Percentiles rank a stretch among this genome's conserved stretches.
These are phyloP conservation scores for Phytopythium litorale DNA, from an alignment of 352 stramenopile genomes.

Conservation along the genomic window DNA sequence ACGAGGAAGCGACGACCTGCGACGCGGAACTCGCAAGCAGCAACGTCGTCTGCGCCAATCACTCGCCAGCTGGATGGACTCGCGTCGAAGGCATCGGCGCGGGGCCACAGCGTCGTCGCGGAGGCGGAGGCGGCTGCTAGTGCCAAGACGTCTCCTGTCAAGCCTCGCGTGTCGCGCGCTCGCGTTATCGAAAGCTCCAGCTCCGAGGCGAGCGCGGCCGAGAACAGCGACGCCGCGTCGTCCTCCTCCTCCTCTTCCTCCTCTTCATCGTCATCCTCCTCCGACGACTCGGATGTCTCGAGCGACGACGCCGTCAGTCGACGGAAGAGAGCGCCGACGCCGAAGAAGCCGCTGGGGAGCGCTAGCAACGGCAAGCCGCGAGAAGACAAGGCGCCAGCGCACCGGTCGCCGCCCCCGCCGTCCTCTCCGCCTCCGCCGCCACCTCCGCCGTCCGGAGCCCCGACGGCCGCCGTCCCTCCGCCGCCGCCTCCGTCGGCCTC, in stretches of 20 bases:
- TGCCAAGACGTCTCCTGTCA: slow-evolving; percentile 6
- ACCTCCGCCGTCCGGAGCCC: slow-evolving; percentile 16
- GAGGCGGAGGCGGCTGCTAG: background rate
- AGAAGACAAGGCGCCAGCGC: background rate
- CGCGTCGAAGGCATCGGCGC: background rate
- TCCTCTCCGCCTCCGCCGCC: slow-evolving; percentile 19
- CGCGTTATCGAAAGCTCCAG: slow-evolving; percentile 65
- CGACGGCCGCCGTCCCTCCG: slow-evolving; percentile 6
- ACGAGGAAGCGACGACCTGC: background rate
- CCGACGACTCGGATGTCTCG: slow-evolving; percentile 32
- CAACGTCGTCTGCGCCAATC: background rate
- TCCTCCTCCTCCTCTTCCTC: slow-evolving; percentile 8
- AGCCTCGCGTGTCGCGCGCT: slow-evolving; percentile 23
- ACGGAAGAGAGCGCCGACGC: slow-evolving; percentile 5
- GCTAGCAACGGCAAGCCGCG: background rate
- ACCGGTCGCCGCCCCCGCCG: slow-evolving; percentile 10
- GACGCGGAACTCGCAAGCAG: background rate
- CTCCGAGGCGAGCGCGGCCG: slow-evolving; percentile 41
- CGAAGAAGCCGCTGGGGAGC: slow-evolving; percentile 8
- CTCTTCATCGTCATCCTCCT: slow-evolving; percentile 31
- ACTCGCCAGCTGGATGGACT: background rate
- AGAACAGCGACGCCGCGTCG: slow-evolving; percentile 15
- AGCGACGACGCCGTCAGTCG: slow-evolving; percentile 15
- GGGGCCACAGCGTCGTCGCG: slow-evolving; percentile 14
- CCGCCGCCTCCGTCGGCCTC: slow-evolving; percentile 16